Evolutionary conservation across 805 yeast genomes (phyloP).

Genomic region (Candida palmyrensis): DNA sequence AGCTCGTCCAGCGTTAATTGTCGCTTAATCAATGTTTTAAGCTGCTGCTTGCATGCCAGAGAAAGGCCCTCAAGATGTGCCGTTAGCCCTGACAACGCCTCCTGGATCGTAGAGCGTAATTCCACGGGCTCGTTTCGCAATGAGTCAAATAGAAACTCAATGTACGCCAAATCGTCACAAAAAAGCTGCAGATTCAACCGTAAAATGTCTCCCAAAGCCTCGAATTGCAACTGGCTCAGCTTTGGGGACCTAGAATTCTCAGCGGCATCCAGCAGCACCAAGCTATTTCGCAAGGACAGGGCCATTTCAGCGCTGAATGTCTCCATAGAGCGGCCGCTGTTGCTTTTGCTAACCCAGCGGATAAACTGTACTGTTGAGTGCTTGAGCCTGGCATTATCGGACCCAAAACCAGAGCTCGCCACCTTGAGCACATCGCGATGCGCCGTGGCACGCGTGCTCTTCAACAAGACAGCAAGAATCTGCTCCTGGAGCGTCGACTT

Average conservation of each 20-base stretch:
- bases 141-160: conserved; percentile 68
- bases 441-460: conserved; percentile 48
- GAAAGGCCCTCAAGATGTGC: conserved; percentile 42
- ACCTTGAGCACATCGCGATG: conserved; percentile 41
- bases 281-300: conserved; percentile 45
- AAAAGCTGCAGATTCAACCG: conserved; percentile 40
- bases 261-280: too few relatives aligned
- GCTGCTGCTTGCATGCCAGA: conserved; percentile 26
- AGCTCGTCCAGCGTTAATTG: conserved; percentile 18
- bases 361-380: conserved; percentile 59
- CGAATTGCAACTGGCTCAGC: conserved; percentile 66
- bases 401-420: conserved; percentile 54
- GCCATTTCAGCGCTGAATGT: conserved; percentile 43
- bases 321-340: conserved; percentile 8
- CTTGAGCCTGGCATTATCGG: conserved; percentile 48
- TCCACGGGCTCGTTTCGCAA: conserved; percentile 60
- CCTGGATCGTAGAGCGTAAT: conserved; percentile 64
- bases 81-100: conserved; percentile 57
- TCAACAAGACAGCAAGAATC: conserved; percentile 45
- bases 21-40: conserved; percentile 34
- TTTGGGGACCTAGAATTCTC: conserved; percentile 63
- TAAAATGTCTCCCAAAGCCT: conserved; percentile 67
- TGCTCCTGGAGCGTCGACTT: conserved; percentile 49
- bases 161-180: conserved; percentile 41
- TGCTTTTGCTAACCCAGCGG: conserved; percentile 46